Percentiles rank a stretch among this genome's conserved stretches.
These are phyloP conservation scores for Komagataella pastoris DNA, from an alignment of 805 yeast species.

Conservation along the genomic window DNA sequence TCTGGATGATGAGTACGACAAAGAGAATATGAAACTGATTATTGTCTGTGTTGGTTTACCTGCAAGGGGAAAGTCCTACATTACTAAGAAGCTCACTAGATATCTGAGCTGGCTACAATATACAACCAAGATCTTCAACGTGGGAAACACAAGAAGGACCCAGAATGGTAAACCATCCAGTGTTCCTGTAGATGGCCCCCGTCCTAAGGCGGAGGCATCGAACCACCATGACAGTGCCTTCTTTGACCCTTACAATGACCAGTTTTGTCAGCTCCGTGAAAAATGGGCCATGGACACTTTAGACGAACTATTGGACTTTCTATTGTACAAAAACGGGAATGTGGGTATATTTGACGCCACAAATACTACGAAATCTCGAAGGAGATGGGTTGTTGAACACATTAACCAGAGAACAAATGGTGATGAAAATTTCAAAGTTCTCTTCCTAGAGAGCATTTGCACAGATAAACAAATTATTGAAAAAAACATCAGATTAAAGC, in stretches of 20 bases:
- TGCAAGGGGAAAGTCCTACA: slow-evolving; percentile 65
- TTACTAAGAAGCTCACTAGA: slow-evolving; percentile 49
- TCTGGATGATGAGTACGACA: slow-evolving; percentile 3
- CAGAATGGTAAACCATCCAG: slow-evolving; percentile 29
- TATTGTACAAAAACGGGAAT: slow-evolving; percentile 27
- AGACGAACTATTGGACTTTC: slow-evolving; percentile 25
- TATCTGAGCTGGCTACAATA: slow-evolving; percentile 50
- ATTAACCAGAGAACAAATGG: slow-evolving; percentile 19
- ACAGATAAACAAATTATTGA: slow-evolving; percentile 70
- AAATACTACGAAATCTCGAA: slow-evolving; percentile 34
- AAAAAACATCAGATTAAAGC: slow-evolving; percentile 70
- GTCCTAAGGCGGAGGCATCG: slow-evolving; percentile 3
- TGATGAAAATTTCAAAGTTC: slow-evolving; percentile 16
- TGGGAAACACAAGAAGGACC: slow-evolving; percentile 58
- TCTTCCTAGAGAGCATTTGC: slow-evolving; percentile 67
- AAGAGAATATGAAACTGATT: slow-evolving; percentile 31
- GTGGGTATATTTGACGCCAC: slow-evolving; percentile 52
- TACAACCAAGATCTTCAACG: slow-evolving; percentile 55
- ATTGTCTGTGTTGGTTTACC: slow-evolving; percentile 68
- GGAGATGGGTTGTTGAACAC: slow-evolving; percentile 24
- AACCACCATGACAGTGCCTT: slow-evolving; percentile 22
- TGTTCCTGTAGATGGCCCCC: slow-evolving; percentile 22
- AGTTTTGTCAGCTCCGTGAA: slow-evolving; percentile 31
- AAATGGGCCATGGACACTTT: slow-evolving; percentile 39
- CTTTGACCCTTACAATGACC: slow-evolving; percentile 28